Evolutionary conservation across 768 basidiomycete species (phyloP), one percentile per base, ranked within the genome.

Genomic region (Cyclocybe aegerita): DNA sequence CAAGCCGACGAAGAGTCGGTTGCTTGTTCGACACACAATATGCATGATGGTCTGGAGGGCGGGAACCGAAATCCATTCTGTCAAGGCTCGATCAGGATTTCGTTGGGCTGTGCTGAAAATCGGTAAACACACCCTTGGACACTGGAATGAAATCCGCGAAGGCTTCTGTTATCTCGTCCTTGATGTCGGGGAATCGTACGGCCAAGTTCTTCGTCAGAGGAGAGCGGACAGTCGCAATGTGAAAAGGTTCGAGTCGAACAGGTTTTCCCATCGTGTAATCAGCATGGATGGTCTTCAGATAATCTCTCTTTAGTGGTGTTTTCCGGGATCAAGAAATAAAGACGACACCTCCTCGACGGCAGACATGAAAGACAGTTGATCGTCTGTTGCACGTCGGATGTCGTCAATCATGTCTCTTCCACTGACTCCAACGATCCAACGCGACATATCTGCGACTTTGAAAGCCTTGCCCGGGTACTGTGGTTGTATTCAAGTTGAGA

Each of bases 91-190:
- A n/a, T 14, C 16, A 41, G 10, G 9, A 14, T n/a, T 16, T 34
- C 37, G 32, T 2, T 37, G 36, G 10, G 35, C 29, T 16, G n/a
- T 33, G 43, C n/a, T 35, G 37, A 42, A 29, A 49, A 29, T 34
- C 6, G 23, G 30, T 10, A 2, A 17, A 58, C 50, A 23, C 53
- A 37, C 33, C 31, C 43, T 46, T 42, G 39, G 17, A 36, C 23
- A 38, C 12, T 29, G 53, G 65, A 30, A 83, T 65, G 7, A 64
- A 51, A 1, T 77, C 75, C 0, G 53, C 54, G 47, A 80, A 74
- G 2, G 79, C 65, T 2, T 57, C 49, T 9, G 63, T 51, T 14
- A 82, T 60, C 50, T 85, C 84, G 30, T 83, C 78, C 2, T 64
- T 68, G 16, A 85, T 46, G 9, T 65, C 66, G 8, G 67, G 61